A percentile compares a stretch with the other conserved stretches of the same genome.
Evolutionary conservation across 176 grass and related monocot species (phyloP).

Genomic region (Bolboschoenus planiculmis): DNA sequence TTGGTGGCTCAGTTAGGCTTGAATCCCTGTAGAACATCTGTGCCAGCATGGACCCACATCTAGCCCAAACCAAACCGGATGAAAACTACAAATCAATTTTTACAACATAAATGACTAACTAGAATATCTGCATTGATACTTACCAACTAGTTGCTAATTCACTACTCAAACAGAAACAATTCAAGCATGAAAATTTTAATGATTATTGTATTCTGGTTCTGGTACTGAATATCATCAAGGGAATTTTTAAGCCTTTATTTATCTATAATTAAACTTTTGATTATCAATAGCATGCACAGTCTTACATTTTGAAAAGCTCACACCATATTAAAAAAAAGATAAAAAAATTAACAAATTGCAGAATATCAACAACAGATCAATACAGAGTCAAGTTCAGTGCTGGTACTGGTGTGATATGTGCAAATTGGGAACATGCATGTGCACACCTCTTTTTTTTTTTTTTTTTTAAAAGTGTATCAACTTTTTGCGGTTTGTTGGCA

Average conservation of each 20-base stretch:
- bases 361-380: neutral
- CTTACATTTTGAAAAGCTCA: neutral
- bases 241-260: neutral
- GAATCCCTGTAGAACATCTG: constrained; percentile 46
- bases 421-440: neutral
- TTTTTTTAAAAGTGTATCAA: too few species aligned
- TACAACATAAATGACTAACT: constrained; percentile 6
- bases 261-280: neutral
- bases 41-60: constrained; percentile 42
- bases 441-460: neutral
- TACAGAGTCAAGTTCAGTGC: neutral
- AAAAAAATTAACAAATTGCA: neutral
- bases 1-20: constrained; percentile 16
- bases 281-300: neutral
- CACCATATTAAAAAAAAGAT: neutral
- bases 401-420: neutral
- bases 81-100: constrained; percentile 42
- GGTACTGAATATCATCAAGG: neutral
- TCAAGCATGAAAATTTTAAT: neutral
- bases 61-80: constrained; percentile 41
- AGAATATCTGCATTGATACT: constrained; percentile 45
- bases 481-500: too few species aligned
- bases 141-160: neutral
- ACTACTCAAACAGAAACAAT: neutral
- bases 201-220: neutral